Evolutionary conservation across 331 rosid species (phyloP), one percentile per base, ranked within the genome.

Genomic region (Spiraea crenata): DNA sequence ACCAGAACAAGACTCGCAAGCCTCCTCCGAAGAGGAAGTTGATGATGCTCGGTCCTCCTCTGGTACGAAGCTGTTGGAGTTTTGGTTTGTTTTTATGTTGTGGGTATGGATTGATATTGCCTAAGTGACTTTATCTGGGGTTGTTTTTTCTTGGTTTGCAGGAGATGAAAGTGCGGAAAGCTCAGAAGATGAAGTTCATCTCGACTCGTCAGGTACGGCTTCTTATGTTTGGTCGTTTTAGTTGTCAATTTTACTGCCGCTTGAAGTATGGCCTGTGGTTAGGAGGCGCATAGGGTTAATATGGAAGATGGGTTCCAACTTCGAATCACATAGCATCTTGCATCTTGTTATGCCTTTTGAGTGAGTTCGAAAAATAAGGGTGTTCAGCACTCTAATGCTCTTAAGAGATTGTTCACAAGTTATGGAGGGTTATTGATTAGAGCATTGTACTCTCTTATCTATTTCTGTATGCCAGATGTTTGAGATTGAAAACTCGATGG

Each of bases 151-250:
- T 16, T 47, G 41, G 66, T 9, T 72, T 82, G 59, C 81, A 87
- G 96, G 98, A 69, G 86, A 86, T 80, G 72, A 72, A 73, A 82
- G 89, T 63, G 98, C 87, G 86, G 97, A 90, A 76, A 71, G 88
- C 86, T 90, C 96, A 34, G 89, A 65, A 46, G 80, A 81, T 20
- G 96, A 81, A 20, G 71, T 81, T 81, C 87, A 84, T 67, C 74
- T 62, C 49, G 82, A 85, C 73, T 67, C 83, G 6, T 65, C 90
- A 67, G 96, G 93, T 87, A 71, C 45, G 74, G 46, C 58, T 77
- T 71, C 57, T 65, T 61, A 37, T 11, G 7, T 13, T 49, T 49
- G 4, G 16, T 49, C 2, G 7, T 35, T 37, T 58, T 15, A 37
- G 64, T 37, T 6, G 5, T 14, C 19, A 14, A 6, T 35, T 3